A percentile compares a stretch with the other conserved stretches of the same genome.
These are phyloP conservation scores for Lipomyces chichibuensis DNA, from an alignment of 805 yeast species.

Conservation along the genomic window DNA sequence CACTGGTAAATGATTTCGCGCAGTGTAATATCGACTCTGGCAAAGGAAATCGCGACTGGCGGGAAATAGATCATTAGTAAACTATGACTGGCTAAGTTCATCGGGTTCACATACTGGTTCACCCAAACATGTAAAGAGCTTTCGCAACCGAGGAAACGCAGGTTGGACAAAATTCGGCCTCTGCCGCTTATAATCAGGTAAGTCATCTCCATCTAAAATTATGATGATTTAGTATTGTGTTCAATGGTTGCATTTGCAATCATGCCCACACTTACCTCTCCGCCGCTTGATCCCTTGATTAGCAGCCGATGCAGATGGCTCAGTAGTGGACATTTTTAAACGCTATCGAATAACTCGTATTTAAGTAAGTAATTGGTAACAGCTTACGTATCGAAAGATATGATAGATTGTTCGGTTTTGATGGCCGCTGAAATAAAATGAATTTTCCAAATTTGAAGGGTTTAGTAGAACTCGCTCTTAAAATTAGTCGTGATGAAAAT, in stretches of 20 bases:
- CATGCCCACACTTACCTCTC: slow-evolving; percentile 7
- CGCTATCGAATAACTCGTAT: background rate
- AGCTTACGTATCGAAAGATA: no score
- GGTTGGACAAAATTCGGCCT: slow-evolving; percentile 9
- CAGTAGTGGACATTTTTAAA: slow-evolving; percentile 3
- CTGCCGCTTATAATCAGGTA: slow-evolving; percentile 16
- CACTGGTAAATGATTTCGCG: slow-evolving; percentile 7
- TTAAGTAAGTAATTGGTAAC: background rate
- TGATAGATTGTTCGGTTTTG: no score
- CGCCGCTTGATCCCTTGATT: slow-evolving; percentile 13
- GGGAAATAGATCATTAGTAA: background rate
- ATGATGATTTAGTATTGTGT: background rate
- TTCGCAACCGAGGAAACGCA: slow-evolving; percentile 22
- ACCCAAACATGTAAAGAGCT: slow-evolving; percentile 22
- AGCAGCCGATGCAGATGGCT: background rate
- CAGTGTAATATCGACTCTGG: slow-evolving; percentile 18
- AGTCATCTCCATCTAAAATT: slow-evolving; percentile 10
- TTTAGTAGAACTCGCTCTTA: background rate
- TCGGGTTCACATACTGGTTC: slow-evolving; percentile 27
- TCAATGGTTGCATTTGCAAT: background rate
- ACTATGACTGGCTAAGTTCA: background rate
- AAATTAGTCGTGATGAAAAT: no score
- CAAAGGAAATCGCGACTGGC: slow-evolving; percentile 18
- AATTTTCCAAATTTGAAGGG: background rate
- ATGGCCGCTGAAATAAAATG: no score